Base-by-base conservation (phyloP, 2,329 filamentous ascomycete genomes). In the Alternaria angustiovoidea region DNA sequence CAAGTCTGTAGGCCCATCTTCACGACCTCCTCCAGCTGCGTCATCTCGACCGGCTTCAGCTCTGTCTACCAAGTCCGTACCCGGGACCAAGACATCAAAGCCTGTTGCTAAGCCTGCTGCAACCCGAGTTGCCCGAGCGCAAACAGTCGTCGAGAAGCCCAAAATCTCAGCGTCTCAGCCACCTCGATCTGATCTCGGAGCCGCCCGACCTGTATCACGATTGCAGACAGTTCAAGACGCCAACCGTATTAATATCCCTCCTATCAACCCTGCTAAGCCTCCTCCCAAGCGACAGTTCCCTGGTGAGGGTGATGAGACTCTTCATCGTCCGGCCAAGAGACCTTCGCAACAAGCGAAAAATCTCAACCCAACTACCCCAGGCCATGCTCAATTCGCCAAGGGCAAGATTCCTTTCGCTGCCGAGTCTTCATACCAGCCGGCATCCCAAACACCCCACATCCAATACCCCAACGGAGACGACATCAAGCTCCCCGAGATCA, bases 401-500 rank as follows among this genome's bases (percentile, higher is more conserved):
- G 91, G 88, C n/a, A 89, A 91, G 28, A 97, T 97, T 68, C 91
- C 93, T 2, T 97, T 97, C 32, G 32, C 32, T 74, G 93, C 93
- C 7, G 87, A 94, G 20, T 88, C 87, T 61, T 82, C 71, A n/a
- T 71, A 69, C 34, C 57, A 66, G 51, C 67, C 69, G 79, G 80
- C 59, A 89, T 89, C 88, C 12, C 63, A 67, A 22, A 2, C 81
- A 1, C 82, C 68, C 1, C 91, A 91, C 70, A 90, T 91, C 1
- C 88, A 92, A 53, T 96, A 96, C 80, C 91, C 90, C 62, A 94
- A 93, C 69, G 93, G 94, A 62, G 95, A 99, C 60, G 87, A 87
- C 52, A 97, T 99, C 71, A 91, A 95, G 67, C 87, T 99, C 3
- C 94, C 95, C 0, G 95, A 99, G 69, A 98, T 99, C 69, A 89